Percentiles rank a stretch among this genome's conserved stretches.
Evolutionary conservation across 805 yeast species (phyloP).

Genomic region (Wickerhamiella cacticola): DNA sequence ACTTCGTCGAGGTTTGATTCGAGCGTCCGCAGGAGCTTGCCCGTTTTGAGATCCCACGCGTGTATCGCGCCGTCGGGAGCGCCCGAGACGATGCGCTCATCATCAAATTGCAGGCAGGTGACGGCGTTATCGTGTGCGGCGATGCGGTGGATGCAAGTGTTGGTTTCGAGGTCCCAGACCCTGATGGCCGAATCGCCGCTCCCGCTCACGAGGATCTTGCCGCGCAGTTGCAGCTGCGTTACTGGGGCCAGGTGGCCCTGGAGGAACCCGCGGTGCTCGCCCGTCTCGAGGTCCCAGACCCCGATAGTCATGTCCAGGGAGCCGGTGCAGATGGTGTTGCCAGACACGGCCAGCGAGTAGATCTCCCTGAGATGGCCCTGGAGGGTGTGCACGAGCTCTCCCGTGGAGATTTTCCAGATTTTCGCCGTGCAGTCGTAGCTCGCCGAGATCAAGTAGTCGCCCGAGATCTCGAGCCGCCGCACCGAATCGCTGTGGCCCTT

Average conservation of each 20-base stretch:
- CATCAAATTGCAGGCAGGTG: conserved; percentile 32
- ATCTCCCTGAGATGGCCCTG: conserved; percentile 85
- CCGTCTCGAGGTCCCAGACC: conserved; percentile 88
- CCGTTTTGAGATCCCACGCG: conserved; percentile 33
- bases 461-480: conserved; percentile 47
- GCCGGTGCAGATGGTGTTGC: conserved; percentile 83
- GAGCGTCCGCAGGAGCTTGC: conserved; percentile 31
- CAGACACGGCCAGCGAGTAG: conserved; percentile 87
- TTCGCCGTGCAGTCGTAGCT: conserved; percentile 81
- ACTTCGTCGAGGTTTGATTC: conserved; percentile 30
- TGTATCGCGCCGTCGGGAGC: conserved; percentile 35
- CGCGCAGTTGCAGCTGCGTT: conserved; percentile 67
- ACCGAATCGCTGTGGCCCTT: conserved; percentile 58
- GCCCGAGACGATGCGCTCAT: conserved; percentile 32
- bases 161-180: conserved; percentile 69
- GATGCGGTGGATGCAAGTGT: conserved; percentile 58
- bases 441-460: conserved; percentile 76
- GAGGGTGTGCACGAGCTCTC: conserved; percentile 79
- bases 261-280: conserved; percentile 63
- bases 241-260: conserved; percentile 87
- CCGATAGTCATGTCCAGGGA: conserved; percentile 89
- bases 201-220: conserved; percentile 66
- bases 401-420: conserved; percentile 85
- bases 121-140: conserved; percentile 37
- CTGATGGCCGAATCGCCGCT: conserved; percentile 77